Base-by-base conservation (phyloP, 305 asterid genomes). In the Ilex paraguariensis region DNA sequence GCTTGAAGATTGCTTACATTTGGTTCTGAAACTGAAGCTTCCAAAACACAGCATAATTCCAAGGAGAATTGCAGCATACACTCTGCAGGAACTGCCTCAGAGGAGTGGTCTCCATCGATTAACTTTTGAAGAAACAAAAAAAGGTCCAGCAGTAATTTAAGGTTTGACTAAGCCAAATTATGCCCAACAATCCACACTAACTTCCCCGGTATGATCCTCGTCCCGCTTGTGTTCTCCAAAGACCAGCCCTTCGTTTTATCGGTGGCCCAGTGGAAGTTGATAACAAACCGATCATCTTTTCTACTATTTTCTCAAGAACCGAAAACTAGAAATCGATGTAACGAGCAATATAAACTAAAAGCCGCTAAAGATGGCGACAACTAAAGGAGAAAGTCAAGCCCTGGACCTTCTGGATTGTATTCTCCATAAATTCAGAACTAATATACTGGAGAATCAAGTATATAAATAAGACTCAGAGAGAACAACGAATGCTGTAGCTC, bases 1-100 rank as follows among this genome's bases (percentile, higher is more conserved):
- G 52, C 62, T 15, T 54, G 39, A 60, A 72, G 67, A 65, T 45
- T 61, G 75, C 97, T 85, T 84, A 92, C 98, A 65, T 69, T 67
- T 79, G 82, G 54, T 58, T 73, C 64, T 79, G 84, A 71, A 75
- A 72, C 79, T 82, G 82, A 68, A 79, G 79, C 83, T 80, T 92
- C 98, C 98, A 92, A 78, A 92, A 85, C 63, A 84, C 88, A 40
- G 97, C 97, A 70, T 92, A 89, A 74, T 79, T 84, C 98, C 98
- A 89, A 33, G 84, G 91, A 68, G 97, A 85, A 67, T 82, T 65
- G 78, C 73, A 76, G 84, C 98, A 89, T 69, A 89, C 82, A 60
- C 83, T 70, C 75, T 82, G 82, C 65, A 92, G 87, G 75, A 87
- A 83, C 68, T 81, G 81, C 81, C 96, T 78, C 83, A 85, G 73